A percentile compares a stretch with the other conserved stretches of the same genome.
phyloP scores from a whole-genome alignment of 371 early-diverging fungal genomes.

The Chytridium lagenaria region DNA sequence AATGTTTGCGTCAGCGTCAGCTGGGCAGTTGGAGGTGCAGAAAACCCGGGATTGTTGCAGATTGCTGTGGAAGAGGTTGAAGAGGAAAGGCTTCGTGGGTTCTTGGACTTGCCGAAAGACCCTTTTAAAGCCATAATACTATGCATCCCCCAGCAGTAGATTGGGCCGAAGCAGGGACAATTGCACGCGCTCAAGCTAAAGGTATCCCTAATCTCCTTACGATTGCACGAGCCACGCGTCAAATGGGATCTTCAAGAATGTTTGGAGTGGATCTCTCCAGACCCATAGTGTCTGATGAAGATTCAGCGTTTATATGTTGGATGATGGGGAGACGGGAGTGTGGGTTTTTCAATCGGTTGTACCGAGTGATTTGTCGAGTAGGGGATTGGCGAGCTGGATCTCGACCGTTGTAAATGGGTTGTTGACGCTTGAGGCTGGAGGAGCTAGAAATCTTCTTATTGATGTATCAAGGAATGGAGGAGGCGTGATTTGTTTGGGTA shows the following conservation, averaged over 20 bases:
- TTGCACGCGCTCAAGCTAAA: no score
- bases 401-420: not conserved
- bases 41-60: no score
- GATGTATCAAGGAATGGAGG: slow-evolving; percentile 45
- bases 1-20: no score
- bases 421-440: slow-evolving; percentile 2
- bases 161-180: no score
- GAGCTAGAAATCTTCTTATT: slow-evolving; percentile 36
- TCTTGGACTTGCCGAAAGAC: no score
- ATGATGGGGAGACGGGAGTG: slow-evolving; percentile 3
- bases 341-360: slow-evolving; percentile 15
- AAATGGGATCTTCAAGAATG: not conserved
- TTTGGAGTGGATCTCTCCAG: not conserved
- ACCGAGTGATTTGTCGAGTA: not conserved
- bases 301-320: slow-evolving; percentile 3
- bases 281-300: not conserved
- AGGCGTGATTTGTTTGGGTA: slow-evolving; percentile 22
- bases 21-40: no score
- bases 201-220: not conserved
- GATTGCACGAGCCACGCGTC: not conserved
- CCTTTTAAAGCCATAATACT: no score
- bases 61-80: no score
- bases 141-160: no score
- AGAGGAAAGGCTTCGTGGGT: no score
- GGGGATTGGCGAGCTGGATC: slow-evolving; percentile 1